Percentiles rank a stretch among this genome's conserved stretches.
phyloP scores from a whole-genome alignment of 805 yeast species.

The Sugiyamaella smithiae region DNA sequence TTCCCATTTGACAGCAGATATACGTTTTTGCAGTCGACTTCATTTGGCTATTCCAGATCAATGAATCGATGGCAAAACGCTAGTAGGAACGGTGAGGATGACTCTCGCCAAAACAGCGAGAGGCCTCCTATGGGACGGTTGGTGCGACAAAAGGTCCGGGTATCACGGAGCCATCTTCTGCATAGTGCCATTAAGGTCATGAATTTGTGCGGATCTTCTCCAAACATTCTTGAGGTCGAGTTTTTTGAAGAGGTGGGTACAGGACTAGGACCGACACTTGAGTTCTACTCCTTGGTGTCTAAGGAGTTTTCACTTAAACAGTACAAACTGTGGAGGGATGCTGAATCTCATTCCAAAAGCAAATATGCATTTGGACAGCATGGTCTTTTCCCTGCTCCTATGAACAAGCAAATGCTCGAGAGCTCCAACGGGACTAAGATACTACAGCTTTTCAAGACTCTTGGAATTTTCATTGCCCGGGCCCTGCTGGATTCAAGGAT shows the following conservation, averaged over 20 bases:
- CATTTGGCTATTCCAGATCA: constrained; percentile 84
- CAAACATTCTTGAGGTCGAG: constrained; percentile 81
- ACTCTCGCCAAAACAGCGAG: constrained; percentile 20
- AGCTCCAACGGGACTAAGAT: constrained; percentile 42
- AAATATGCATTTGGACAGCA: constrained; percentile 40
- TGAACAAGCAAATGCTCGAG: constrained; percentile 29
- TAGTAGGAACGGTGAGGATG: constrained; percentile 39
- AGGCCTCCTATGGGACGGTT: constrained; percentile 58
- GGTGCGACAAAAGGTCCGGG: constrained; percentile 72
- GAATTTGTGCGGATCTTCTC: constrained; percentile 70
- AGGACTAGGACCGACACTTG: constrained; percentile 94
- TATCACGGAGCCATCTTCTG: constrained; percentile 66
- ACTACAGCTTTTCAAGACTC: constrained; percentile 53
- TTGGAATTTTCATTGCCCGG: constrained; percentile 85
- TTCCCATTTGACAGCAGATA: constrained; percentile 82
- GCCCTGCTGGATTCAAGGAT: constrained; percentile 85
- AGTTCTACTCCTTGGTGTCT: constrained; percentile 82
- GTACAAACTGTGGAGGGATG: constrained; percentile 67
- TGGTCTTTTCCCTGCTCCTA: constrained; percentile 77
- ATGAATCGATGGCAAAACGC: constrained; percentile 69
- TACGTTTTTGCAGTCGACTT: constrained; percentile 76
- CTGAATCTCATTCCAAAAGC: constrained; percentile 26
- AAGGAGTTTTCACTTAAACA: constrained; percentile 61
- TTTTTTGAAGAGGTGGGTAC: constrained; percentile 92
- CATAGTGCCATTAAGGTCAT: constrained; percentile 78